These are phyloP conservation scores for Picochlorum sp. DNA, from an alignment of 139 green algal genomes.

Conservation along the genomic window DNA sequence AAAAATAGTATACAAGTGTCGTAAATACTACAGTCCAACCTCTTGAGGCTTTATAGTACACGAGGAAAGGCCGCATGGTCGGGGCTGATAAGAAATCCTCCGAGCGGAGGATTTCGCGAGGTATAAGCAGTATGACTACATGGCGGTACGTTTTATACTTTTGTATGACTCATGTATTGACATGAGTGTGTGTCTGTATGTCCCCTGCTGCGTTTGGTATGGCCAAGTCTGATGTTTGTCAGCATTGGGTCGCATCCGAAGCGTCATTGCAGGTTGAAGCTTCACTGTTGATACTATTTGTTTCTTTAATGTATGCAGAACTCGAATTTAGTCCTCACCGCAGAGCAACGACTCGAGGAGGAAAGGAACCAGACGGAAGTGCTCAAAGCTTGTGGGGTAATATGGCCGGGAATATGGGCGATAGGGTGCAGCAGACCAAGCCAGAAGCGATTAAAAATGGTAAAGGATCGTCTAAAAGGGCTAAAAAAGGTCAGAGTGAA, in stretches of 20 bases:
- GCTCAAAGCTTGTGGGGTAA: conserved; percentile 75
- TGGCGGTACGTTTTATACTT: conserved; percentile 54
- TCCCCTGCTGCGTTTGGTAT: no score
- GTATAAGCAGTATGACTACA: conserved; percentile 95
- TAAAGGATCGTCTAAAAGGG: conserved; percentile 43
- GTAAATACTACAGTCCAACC: no score
- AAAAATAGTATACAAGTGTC: no score
- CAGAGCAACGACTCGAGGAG: conserved; percentile 68
- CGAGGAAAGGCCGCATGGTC: background rate
- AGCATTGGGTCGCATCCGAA: no score
- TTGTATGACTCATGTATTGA: no score
- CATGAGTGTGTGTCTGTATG: no score
- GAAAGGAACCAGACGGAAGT: conserved; percentile 80
- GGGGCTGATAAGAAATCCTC: background rate
- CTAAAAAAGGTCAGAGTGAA: conserved; percentile 43
- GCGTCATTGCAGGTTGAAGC: background rate
- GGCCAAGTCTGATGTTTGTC: no score
- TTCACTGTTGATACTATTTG: background rate
- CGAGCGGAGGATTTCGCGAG: conserved; percentile 61
- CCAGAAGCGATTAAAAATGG: conserved; percentile 56
- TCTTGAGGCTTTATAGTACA: no score
- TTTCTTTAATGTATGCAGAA: conserved; percentile 56
- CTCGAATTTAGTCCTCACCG: conserved; percentile 91
- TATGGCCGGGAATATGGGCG: conserved; percentile 83
- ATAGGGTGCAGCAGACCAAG: conserved; percentile 55